Conservation (phyloP, 306 rosid species). For the Acacia confusa region DNA sequence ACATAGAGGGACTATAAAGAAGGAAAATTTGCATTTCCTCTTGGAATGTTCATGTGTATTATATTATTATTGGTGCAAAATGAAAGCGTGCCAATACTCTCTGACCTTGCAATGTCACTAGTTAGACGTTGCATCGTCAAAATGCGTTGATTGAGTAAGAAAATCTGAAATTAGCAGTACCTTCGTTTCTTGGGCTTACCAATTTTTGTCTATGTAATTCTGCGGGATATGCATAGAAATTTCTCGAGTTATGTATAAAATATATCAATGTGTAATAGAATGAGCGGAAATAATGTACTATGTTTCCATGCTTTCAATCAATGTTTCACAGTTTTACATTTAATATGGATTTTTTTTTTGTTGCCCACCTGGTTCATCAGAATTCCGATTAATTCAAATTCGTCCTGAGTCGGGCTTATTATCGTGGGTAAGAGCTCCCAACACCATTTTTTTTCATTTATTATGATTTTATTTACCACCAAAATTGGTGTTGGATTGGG, state of each 20-base stretch:
- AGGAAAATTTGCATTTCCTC: constrained; percentile 37
- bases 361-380: too few species aligned
- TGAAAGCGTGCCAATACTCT: neutral
- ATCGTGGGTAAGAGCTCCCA: too few species aligned
- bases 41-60: constrained; percentile 34
- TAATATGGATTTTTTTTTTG: too few species aligned
- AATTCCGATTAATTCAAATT: too few species aligned
- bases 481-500: neutral
- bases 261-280: constrained; percentile 28
- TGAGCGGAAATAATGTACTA: constrained; percentile 7
- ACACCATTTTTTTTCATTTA: neutral
- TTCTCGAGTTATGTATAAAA: constrained; percentile 35
- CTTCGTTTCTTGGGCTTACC: constrained; percentile 13
- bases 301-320: neutral
- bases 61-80: constrained; percentile 28
- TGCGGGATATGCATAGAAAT: constrained; percentile 32
- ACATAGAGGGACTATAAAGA: constrained; percentile 12
- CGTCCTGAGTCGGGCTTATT: too few species aligned
- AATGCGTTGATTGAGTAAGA: constrained; percentile 24
- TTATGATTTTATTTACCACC: neutral
- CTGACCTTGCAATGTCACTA: constrained; percentile 35
- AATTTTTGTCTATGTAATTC: constrained; percentile 33
- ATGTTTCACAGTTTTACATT: neutral
- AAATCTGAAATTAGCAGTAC: constrained; percentile 32
- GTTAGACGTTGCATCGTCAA: constrained; percentile 30